Conservation (phyloP, 768 basidiomycete genomes). For the Hydnomerulius pinastri region DNA sequence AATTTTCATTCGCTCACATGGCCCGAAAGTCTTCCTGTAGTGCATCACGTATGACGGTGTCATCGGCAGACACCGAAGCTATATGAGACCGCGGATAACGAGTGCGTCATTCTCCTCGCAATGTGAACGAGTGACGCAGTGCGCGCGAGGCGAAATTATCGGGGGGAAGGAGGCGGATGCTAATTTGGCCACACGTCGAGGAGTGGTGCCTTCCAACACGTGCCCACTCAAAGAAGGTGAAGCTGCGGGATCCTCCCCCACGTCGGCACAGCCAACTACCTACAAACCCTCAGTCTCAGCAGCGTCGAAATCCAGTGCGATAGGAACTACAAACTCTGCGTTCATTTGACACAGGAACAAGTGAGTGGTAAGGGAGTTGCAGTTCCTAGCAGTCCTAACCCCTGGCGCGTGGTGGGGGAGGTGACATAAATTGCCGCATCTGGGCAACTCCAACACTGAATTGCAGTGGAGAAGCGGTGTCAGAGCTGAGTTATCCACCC, state of each 20-base stretch:
- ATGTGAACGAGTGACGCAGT: slow-evolving; percentile 1
- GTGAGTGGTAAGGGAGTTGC: too few relatives aligned
- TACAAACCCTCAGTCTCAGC: background rate
- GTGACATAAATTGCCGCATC: background rate
- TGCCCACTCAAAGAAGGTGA: too few relatives aligned
- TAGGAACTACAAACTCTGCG: background rate
- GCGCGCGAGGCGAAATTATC: slow-evolving; percentile 5
- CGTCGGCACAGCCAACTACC: background rate
- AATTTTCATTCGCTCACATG: background rate
- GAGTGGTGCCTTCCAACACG: background rate
- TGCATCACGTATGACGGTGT: background rate
- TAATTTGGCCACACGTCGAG: slow-evolving; percentile 1
- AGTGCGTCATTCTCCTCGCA: slow-evolving; percentile 9
- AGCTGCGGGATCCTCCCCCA: slow-evolving; percentile 2
- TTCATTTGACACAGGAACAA: too few relatives aligned
- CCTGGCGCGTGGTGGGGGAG: too few relatives aligned
- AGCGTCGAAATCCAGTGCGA: background rate
- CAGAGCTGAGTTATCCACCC: background rate
- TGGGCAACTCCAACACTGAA: background rate
- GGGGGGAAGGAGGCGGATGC: background rate
- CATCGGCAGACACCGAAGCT: slow-evolving; percentile 3
- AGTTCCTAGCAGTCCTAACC: too few relatives aligned
- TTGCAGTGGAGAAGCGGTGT: background rate
- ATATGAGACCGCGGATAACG: background rate
- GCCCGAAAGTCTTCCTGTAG: background rate